Percentiles rank a stretch among this genome's conserved stretches.
Conservation (phyloP, 495 filamentous ascomycete genomes). For the Chlorociboria aeruginascens region DNA sequence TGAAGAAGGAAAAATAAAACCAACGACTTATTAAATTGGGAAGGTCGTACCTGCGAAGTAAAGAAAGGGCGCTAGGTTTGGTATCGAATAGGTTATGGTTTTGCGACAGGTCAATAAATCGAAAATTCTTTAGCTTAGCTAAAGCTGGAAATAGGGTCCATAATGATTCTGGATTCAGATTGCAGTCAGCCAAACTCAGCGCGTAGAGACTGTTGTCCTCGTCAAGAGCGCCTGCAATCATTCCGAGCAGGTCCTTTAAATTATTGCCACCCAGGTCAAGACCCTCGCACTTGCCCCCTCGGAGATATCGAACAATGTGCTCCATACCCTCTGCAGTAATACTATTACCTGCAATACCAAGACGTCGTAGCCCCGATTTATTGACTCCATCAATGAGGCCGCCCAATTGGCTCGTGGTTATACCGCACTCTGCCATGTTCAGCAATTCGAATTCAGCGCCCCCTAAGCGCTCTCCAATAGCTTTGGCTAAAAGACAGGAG, state of each 20-base stretch:
- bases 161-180: conserved; percentile 58
- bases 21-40: no score
- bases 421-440: conserved; percentile 66
- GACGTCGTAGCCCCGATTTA: conserved; percentile 58
- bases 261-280: conserved; percentile 93
- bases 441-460: conserved; percentile 72
- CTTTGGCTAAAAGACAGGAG: conserved; percentile 52
- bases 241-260: conserved; percentile 50
- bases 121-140: conserved; percentile 57
- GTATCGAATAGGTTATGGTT: conserved; percentile 70
- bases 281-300: conserved; percentile 67
- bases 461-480: conserved; percentile 62
- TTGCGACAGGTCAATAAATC: conserved; percentile 84
- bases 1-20: no score
- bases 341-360: conserved; percentile 73
- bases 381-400: conserved; percentile 64
- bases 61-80: conserved; percentile 59
- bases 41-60: conserved; percentile 51
- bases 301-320: conserved; percentile 64
- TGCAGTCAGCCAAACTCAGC: conserved; percentile 79
- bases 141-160: conserved; percentile 67
- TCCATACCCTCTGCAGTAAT: conserved; percentile 60
- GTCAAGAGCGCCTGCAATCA: conserved; percentile 48
- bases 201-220: conserved; percentile 58
- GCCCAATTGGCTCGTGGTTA: conserved; percentile 56